Conservation (phyloP, 108 stramenopile genomes). For the Fistulifera solaris region DNA sequence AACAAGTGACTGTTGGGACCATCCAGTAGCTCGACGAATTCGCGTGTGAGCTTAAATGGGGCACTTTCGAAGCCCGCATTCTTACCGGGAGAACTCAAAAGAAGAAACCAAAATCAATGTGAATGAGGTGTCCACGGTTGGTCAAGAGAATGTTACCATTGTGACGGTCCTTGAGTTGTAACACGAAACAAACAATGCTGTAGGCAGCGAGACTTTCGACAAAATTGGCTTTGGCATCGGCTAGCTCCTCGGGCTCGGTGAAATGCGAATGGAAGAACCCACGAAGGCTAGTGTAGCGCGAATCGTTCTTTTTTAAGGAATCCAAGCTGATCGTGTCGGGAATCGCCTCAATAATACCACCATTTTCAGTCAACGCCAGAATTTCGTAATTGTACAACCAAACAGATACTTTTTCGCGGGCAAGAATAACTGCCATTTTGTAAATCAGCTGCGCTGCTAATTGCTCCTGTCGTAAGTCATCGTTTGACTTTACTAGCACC, state of each 20-base stretch:
- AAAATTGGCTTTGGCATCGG: constrained; percentile 82
- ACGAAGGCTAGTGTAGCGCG: constrained; percentile 62
- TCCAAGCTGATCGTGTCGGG: constrained; percentile 92
- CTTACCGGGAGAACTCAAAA: constrained; percentile 88
- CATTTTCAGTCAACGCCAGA: constrained; percentile 75
- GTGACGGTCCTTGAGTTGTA: constrained; percentile 97
- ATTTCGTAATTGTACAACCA: constrained; percentile 95
- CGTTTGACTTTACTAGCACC: constrained; percentile 93
- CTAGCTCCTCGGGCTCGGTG: constrained; percentile 44
- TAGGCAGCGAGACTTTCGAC: constrained; percentile 91
- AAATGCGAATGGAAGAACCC: constrained; percentile 81
- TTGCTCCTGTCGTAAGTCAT: constrained; percentile 96
- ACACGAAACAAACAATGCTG: constrained; percentile 87
- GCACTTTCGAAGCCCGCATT: constrained; percentile 91
- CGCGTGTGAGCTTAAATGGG: constrained; percentile 95
- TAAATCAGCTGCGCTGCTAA: constrained; percentile 88
- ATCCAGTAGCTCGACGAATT: constrained; percentile 88
- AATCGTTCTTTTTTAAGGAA: constrained; percentile 83
- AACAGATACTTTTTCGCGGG: constrained; percentile 76
- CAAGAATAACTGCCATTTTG: constrained; percentile 78
- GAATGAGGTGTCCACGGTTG: constrained; percentile 89
- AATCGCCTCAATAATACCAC: constrained; percentile 94
- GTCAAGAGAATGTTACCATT: constrained; percentile 94
- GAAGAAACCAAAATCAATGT: constrained; percentile 95
- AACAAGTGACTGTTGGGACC: constrained; percentile 84